Base-by-base conservation (phyloP, 148 eudicot genomes). In the Dysphania ambrosioides region DNA sequence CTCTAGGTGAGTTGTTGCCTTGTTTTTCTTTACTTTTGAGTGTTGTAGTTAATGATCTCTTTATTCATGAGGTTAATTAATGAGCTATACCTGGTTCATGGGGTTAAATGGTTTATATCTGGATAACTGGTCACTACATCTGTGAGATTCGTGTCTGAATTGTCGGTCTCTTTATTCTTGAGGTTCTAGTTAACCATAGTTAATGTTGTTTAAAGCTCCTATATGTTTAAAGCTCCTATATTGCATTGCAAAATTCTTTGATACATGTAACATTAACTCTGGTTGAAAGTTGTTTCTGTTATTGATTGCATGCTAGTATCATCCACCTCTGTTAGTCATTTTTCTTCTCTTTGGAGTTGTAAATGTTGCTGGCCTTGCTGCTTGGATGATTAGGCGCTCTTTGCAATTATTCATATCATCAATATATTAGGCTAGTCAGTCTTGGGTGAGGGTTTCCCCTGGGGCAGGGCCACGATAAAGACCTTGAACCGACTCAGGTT, bases 1-100 rank as follows among this genome's bases (percentile, higher is more conserved):
- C 75, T 86, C 93, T 53, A 86, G 94, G 99, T 96, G 80, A 64
- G 79, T 57, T 44, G 18, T 32, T 15, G 24, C 30, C 69, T 19
- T 29, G 1, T 2, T 56, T 38, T 23, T 44, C 44, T 64, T n/a
- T n/a, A n/a, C n/a, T n/a, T n/a, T n/a, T n/a, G n/a, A n/a, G n/a
- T 47, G 70, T 38, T 30, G 24, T 44, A 55, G 5, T 72, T 67
- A 5, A 38, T 44, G 49, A 23, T 49, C n/a, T 18, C 44, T 62
- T 5, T n/a, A 30, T 19, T 26, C 31, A 58, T 2, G 44, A 53
- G 42, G 13, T 55, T 70, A 34, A n/a, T n/a, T n/a, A n/a, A n/a
- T n/a, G n/a, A n/a, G n/a, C n/a, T n/a, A n/a, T n/a, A n/a, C n/a
- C n/a, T n/a, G n/a, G n/a, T n/a, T n/a, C n/a, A n/a, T n/a, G n/a